phyloP scores from a whole-genome alignment of 352 stramenopile genomes.

The Globisporangium echinulatum region DNA sequence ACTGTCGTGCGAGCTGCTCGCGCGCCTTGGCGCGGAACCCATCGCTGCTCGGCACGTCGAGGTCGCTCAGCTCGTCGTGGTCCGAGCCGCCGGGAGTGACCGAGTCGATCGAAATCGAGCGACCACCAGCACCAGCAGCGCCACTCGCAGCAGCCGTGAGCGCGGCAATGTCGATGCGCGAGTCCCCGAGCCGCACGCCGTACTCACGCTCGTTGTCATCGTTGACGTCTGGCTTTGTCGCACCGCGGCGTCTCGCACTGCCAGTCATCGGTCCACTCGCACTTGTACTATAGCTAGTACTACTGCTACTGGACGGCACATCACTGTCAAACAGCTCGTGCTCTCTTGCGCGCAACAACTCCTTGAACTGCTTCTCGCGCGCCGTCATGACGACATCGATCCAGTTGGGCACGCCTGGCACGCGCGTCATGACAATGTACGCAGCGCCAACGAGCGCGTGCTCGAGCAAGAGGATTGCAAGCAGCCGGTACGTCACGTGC shows the following conservation, averaged over 20 bases:
- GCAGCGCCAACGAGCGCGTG: constrained; percentile 45
- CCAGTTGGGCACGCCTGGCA: constrained; percentile 44
- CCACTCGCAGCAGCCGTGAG: constrained; percentile 10
- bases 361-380: constrained; percentile 62
- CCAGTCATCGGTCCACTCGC: not conserved
- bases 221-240: not conserved
- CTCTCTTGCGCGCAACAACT: constrained; percentile 43
- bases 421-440: constrained; percentile 45
- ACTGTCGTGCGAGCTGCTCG: constrained; percentile 51
- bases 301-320: no score
- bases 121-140: constrained; percentile 1
- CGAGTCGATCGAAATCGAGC: constrained; percentile 33
- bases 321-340: constrained; percentile 26
- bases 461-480: constrained; percentile 54
- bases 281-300: no score
- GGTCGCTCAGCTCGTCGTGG: constrained; percentile 13
- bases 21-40: constrained; percentile 48
- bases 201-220: constrained; percentile 13
- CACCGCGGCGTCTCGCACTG: not conserved
- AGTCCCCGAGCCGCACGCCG: constrained; percentile 16
- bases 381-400: constrained; percentile 48
- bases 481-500: constrained; percentile 45
- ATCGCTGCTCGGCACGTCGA: constrained; percentile 44
- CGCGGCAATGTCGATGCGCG: constrained; percentile 17
- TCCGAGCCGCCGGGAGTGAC: constrained; percentile 31